These are phyloP conservation scores for Musa balbisiana DNA, from an alignment of 202 grass and related monocot species.

Conservation along the genomic window DNA sequence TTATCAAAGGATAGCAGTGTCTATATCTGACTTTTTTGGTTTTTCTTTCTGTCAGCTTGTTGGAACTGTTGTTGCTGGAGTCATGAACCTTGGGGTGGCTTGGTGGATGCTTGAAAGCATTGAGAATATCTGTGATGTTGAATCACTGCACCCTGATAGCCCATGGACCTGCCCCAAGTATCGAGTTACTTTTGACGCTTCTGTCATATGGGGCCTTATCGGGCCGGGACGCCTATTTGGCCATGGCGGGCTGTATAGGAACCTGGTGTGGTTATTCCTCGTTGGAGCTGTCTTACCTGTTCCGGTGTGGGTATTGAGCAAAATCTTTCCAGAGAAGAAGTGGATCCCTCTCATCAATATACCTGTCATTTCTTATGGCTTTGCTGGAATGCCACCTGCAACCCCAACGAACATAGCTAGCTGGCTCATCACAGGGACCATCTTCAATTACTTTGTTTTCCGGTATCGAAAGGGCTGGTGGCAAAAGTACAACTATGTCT, in stretches of 20 bases:
- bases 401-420: slow-evolving; percentile 98
- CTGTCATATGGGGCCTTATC: slow-evolving; percentile 97
- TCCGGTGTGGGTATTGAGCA: slow-evolving; percentile 80
- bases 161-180: slow-evolving; percentile 99
- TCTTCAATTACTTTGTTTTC: slow-evolving; percentile 99
- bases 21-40: background rate
- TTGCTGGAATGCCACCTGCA: slow-evolving; percentile 96
- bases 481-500: slow-evolving; percentile 98
- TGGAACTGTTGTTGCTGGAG: slow-evolving; percentile 79
- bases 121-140: slow-evolving; percentile 93
- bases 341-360: slow-evolving; percentile 96
- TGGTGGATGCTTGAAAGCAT: slow-evolving; percentile 99
- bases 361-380: slow-evolving; percentile 95
- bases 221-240: slow-evolving; percentile 73
- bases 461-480: slow-evolving; percentile 89
- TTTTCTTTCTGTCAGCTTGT: slow-evolving; percentile 48
- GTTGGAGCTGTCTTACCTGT: slow-evolving; percentile 76
- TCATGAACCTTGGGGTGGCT: slow-evolving; percentile 89
- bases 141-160: slow-evolving; percentile 85
- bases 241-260: slow-evolving; percentile 67
- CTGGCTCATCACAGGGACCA: slow-evolving; percentile 83
- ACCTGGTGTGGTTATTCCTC: slow-evolving; percentile 93
- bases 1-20: background rate
- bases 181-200: slow-evolving; percentile 90
- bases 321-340: slow-evolving; percentile 94